Evolutionary conservation across 768 basidiomycete genomes (phyloP).

Genomic region (Phanerodontia chrysosporium): DNA sequence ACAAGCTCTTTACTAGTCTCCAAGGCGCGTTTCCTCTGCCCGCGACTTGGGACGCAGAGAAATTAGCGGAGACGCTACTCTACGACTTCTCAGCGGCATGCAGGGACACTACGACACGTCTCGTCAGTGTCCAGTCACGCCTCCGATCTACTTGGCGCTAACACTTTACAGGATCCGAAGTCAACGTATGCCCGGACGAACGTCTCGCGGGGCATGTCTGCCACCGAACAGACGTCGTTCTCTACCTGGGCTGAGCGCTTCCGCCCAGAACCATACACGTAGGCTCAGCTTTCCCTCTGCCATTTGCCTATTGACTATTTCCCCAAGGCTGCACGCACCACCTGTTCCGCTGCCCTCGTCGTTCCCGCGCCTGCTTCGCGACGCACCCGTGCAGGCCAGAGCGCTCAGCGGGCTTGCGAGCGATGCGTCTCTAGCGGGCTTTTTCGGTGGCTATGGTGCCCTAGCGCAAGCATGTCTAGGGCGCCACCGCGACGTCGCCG

Average conservation of each 20-base stretch:
- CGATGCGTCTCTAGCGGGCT: conserved; percentile 32
- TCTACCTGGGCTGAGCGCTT: conserved; percentile 35
- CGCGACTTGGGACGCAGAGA: conserved; percentile 4
- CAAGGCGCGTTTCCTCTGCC: conserved; percentile 49
- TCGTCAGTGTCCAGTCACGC: neutral
- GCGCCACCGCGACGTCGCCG: conserved; percentile 32
- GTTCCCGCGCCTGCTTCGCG: conserved; percentile 46
- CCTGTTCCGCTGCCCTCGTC: conserved; percentile 60
- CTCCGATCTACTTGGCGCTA: neutral
- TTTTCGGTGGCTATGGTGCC: conserved; percentile 50
- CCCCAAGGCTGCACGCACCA: conserved; percentile 46
- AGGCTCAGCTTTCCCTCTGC: conserved; percentile 2
- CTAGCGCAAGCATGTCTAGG: conserved; percentile 43
- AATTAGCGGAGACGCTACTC: conserved; percentile 8
- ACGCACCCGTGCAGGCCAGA: conserved; percentile 1
- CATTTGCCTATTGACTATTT: neutral
- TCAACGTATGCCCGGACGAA: conserved; percentile 40
- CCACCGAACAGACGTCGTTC: conserved; percentile 32
- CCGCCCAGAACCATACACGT: conserved; percentile 37
- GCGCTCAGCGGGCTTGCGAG: conserved; percentile 33
- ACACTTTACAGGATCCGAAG: conserved; percentile 2
- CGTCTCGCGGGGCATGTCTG: conserved; percentile 58
- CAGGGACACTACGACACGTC: neutral
- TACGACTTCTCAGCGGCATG: conserved; percentile 16
- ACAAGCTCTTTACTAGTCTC: conserved; percentile 52